Base-by-base conservation (phyloP, 495 filamentous ascomycete species). In the Endocarpon pusillum region DNA sequence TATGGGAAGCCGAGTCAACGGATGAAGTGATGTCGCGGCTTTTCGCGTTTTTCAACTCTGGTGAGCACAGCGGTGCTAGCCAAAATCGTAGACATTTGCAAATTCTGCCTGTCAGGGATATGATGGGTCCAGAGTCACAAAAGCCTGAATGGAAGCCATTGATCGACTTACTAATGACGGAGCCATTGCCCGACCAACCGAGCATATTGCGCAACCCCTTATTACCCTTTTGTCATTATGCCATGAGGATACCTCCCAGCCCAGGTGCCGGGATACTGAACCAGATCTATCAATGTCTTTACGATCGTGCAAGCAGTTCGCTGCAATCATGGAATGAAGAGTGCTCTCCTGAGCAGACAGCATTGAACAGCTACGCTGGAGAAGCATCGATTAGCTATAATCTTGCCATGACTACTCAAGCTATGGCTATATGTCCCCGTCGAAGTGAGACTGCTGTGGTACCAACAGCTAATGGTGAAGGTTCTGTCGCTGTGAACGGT, bases 1-100 rank as follows among this genome's bases (percentile, higher is more conserved):
- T 64, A 12, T 91, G 81, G 63, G 51, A 51, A 17, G 49, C 42
- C 3, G 42, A 47, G 27, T 3, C 38, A 38, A 8, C 42, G 20
- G 5, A 41, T 33, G 42, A 52, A 5, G 47, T 10, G 14, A 11
- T 18, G 19, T 30, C 6, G 15, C 3, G 14, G 32, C 53, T 91
- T 1, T 86, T 75, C 45, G 78, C 73, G 9, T 91, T 89, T 53
- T 91, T 84, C 61, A 91, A 91, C 44, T 81, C 74, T 19, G 82
- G 82, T 7, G 54, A 66, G 1, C 61, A 76, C 32, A 81, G 73
- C n/a, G 82, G 82, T 0, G 79, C 81, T 3, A 78, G 72, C 34
- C 81, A 91, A 52, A 68, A 78, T 1, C 82, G 87, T 52, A 57
- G 82, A 12, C 82, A 91, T 44, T 38, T 91, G 2, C 81, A 91